Evolutionary conservation across 2,329 filamentous ascomycete genomes (phyloP).

Genomic region (Neobulgaria alba): DNA sequence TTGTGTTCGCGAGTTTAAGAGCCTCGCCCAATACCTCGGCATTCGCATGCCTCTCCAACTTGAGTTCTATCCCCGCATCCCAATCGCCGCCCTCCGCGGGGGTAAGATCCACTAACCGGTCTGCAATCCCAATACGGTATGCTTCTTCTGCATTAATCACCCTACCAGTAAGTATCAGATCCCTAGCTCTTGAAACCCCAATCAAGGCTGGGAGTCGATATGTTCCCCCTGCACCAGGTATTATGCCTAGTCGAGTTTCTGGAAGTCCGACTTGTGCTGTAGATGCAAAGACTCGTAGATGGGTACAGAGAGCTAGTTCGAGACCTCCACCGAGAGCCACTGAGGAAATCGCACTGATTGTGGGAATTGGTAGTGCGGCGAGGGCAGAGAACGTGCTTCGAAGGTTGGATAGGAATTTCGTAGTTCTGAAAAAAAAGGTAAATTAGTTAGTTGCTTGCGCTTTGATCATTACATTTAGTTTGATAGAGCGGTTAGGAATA

Average conservation of each 20-base stretch:
- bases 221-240: slow-evolving; percentile 90
- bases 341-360: slow-evolving; percentile 79
- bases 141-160: slow-evolving; percentile 75
- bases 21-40: slow-evolving; percentile 66
- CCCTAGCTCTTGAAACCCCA: slow-evolving; percentile 71
- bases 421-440: slow-evolving; percentile 56
- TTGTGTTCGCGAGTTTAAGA: slow-evolving; percentile 70
- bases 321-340: slow-evolving; percentile 87
- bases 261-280: slow-evolving; percentile 74
- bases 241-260: slow-evolving; percentile 86
- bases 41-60: slow-evolving; percentile 49
- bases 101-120: slow-evolving; percentile 76
- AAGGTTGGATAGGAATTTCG: slow-evolving; percentile 67
- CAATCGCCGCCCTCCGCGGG: slow-evolving; percentile 39
- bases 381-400: slow-evolving; percentile 68
- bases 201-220: slow-evolving; percentile 78
- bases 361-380: slow-evolving; percentile 72
- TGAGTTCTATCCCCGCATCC: too few relatives aligned
- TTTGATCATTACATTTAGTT: too few relatives aligned
- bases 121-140: slow-evolving; percentile 83
- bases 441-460: too few relatives aligned
- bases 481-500: too few relatives aligned
- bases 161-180: slow-evolving; percentile 86
- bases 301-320: slow-evolving; percentile 82
- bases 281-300: slow-evolving; percentile 79